Percentiles rank a stretch among this genome's conserved stretches.
phyloP scores from a whole-genome alignment of 768 basidiomycete genomes.

The Chalciporus chontae region DNA sequence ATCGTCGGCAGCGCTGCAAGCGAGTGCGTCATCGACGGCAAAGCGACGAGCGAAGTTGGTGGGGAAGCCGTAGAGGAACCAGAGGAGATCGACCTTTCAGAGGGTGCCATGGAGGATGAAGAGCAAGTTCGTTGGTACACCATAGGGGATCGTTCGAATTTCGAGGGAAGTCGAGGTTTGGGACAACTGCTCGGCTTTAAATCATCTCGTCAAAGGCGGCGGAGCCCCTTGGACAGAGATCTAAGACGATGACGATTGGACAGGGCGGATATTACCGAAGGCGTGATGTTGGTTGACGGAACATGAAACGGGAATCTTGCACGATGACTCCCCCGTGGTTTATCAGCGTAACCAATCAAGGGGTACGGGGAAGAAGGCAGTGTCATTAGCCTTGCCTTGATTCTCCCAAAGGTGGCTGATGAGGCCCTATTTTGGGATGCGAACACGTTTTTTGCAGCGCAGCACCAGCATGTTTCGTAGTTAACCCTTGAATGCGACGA shows the following conservation, averaged over 20 bases:
- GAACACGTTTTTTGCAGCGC: slow-evolving; percentile 34
- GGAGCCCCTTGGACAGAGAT: slow-evolving; percentile 20
- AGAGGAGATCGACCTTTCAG: slow-evolving; percentile 32
- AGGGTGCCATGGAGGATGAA: slow-evolving; percentile 31
- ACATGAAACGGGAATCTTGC: slow-evolving; percentile 34
- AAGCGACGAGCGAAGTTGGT: slow-evolving; percentile 26
- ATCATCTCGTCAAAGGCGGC: slow-evolving; percentile 22
- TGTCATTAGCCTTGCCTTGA: slow-evolving; percentile 22
- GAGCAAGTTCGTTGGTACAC: slow-evolving; percentile 29
- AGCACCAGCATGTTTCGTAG: slow-evolving; percentile 28
- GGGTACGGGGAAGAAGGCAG: slow-evolving; percentile 27
- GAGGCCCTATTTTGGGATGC: slow-evolving; percentile 24
- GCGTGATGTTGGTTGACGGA: slow-evolving; percentile 27
- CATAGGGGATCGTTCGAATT: slow-evolving; percentile 22
- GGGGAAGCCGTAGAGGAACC: slow-evolving; percentile 30
- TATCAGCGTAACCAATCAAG: slow-evolving; percentile 33
- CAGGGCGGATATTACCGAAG: slow-evolving; percentile 34
- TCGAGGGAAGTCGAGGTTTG: slow-evolving; percentile 7
- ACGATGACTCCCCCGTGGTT: slow-evolving; percentile 29
- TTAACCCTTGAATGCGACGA: slow-evolving; percentile 15
- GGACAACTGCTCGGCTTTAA: slow-evolving; percentile 17
- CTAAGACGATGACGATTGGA: slow-evolving; percentile 21
- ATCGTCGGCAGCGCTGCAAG: slow-evolving; percentile 30
- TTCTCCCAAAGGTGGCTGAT: slow-evolving; percentile 13
- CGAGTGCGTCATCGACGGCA: slow-evolving; percentile 33